These are phyloP conservation scores for Claviceps fusiformis DNA, from an alignment of 2,329 filamentous ascomycete species.

Conservation along the genomic window DNA sequence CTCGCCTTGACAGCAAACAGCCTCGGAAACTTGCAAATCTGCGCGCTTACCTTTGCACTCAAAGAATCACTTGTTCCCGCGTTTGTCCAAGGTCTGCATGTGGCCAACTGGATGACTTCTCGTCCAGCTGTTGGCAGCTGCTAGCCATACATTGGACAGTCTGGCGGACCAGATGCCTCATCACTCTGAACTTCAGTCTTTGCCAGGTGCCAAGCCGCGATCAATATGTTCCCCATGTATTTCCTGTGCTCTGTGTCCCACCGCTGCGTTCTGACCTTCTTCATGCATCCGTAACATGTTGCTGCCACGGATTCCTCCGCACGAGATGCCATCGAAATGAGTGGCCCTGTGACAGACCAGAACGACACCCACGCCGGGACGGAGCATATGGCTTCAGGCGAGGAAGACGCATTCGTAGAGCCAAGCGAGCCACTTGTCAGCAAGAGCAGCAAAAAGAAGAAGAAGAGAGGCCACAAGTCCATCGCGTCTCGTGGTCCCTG, in stretches of 20 bases:
- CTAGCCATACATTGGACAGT: background rate
- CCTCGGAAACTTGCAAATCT: too few species aligned
- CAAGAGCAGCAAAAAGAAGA: slow-evolving; percentile 11
- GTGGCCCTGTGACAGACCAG: background rate
- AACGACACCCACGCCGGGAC: background rate
- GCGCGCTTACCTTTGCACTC: too few species aligned
- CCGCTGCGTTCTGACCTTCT: too few species aligned
- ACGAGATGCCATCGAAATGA: background rate
- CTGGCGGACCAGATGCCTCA: too few species aligned
- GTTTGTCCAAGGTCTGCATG: too few species aligned
- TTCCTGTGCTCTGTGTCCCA: too few species aligned
- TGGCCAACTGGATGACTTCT: background rate
- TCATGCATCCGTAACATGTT: too few species aligned
- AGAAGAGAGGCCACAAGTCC: slow-evolving; percentile 7
- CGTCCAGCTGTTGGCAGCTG: background rate
- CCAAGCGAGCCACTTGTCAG: background rate
- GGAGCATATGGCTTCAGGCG: background rate
- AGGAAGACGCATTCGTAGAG: background rate
- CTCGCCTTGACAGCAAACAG: too few species aligned
- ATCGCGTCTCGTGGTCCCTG: slow-evolving; percentile 22
- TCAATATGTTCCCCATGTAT: too few species aligned
- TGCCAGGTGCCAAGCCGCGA: background rate
- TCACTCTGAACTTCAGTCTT: too few species aligned
- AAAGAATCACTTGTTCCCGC: too few species aligned
- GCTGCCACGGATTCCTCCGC: background rate